phyloP scores from a whole-genome alignment of 257 asterid species.

The Penstemon davidsonii region DNA sequence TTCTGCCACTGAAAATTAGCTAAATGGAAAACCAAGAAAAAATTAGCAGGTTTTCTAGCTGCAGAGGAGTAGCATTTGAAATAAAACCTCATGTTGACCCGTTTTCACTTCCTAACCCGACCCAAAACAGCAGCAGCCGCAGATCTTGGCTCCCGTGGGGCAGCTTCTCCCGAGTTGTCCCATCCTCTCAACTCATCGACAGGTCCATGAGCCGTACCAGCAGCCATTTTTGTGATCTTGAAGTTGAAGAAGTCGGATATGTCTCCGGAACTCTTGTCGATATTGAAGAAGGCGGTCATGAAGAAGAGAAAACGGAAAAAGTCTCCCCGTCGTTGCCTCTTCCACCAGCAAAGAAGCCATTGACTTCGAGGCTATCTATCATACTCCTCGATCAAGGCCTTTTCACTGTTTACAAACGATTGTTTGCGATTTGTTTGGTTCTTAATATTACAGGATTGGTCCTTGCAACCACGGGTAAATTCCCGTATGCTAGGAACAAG shows the following conservation, averaged over 20 bases:
- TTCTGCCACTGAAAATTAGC: not conserved
- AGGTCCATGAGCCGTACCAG: slow-evolving; percentile 60
- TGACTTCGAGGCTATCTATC: slow-evolving; percentile 45
- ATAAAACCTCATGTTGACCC: slow-evolving; percentile 60
- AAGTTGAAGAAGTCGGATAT: slow-evolving; percentile 21
- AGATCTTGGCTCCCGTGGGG: slow-evolving; percentile 51
- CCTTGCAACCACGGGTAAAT: slow-evolving; percentile 56
- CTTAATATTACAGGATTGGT: slow-evolving; percentile 44
- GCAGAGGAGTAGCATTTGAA: slow-evolving; percentile 79
- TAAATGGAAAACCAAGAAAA: slow-evolving; percentile 39
- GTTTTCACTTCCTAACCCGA: slow-evolving; percentile 36
- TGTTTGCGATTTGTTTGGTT: slow-evolving; percentile 47
- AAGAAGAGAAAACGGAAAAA: slow-evolving; percentile 22
- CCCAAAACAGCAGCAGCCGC: slow-evolving; percentile 35
- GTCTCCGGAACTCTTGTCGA: slow-evolving; percentile 27
- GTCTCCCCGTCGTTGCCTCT: slow-evolving; percentile 24
- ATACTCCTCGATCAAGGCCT: slow-evolving; percentile 78
- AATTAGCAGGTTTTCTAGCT: slow-evolving; percentile 53
- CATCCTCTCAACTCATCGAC: slow-evolving; percentile 37
- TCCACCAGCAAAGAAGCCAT: slow-evolving; percentile 27
- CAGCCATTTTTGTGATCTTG: slow-evolving; percentile 75
- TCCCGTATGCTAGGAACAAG: slow-evolving; percentile 46
- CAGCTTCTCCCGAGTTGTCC: slow-evolving; percentile 37
- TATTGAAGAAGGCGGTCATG: slow-evolving; percentile 55
- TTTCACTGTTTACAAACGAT: slow-evolving; percentile 71